These are phyloP conservation scores for Alternaria triticina DNA, from an alignment of 2,329 filamentous ascomycete genomes.

Conservation along the genomic window DNA sequence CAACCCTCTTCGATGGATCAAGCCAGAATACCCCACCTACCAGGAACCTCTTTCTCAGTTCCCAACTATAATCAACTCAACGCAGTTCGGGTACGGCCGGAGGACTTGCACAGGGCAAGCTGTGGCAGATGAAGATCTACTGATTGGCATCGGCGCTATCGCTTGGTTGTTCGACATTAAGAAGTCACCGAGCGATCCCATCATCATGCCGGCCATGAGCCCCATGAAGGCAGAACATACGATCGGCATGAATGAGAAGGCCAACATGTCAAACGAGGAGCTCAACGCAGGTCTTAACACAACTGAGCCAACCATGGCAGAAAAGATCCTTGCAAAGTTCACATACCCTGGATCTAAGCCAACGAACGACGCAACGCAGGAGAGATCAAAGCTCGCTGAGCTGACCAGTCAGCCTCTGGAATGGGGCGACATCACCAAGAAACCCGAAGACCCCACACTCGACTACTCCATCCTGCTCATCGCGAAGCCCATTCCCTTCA, in stretches of 20 bases:
- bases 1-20: conserved; percentile 67
- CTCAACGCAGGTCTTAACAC: conserved; percentile 38
- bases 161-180: conserved; percentile 55
- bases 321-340: conserved; percentile 34
- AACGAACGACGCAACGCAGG: conserved; percentile 3
- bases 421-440: conserved; percentile 31
- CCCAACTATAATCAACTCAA: conserved; percentile 61
- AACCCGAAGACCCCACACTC: conserved; percentile 51
- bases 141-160: conserved; percentile 52
- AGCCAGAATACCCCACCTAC: conserved; percentile 60
- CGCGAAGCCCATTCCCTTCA: conserved; percentile 55
- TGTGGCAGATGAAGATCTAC: conserved; percentile 51
- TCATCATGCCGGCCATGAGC: conserved; percentile 4
- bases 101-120: conserved; percentile 54
- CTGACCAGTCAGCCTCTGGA: conserved; percentile 30
- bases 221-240: conserved; percentile 21
- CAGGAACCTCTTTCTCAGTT: conserved; percentile 58
- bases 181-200: conserved; percentile 19
- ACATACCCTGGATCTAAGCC: conserved; percentile 32
- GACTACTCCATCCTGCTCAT: conserved; percentile 54
- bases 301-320: conserved; percentile 27
- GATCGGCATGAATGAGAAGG: conserved; percentile 40
- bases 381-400: conserved; percentile 2
- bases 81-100: conserved; percentile 63
- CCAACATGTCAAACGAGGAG: conserved; percentile 46